Percentiles rank a stretch among this genome's conserved stretches.
These are phyloP conservation scores for Solanum tarijense DNA, from an alignment of 257 asterid species.

Conservation along the genomic window DNA sequence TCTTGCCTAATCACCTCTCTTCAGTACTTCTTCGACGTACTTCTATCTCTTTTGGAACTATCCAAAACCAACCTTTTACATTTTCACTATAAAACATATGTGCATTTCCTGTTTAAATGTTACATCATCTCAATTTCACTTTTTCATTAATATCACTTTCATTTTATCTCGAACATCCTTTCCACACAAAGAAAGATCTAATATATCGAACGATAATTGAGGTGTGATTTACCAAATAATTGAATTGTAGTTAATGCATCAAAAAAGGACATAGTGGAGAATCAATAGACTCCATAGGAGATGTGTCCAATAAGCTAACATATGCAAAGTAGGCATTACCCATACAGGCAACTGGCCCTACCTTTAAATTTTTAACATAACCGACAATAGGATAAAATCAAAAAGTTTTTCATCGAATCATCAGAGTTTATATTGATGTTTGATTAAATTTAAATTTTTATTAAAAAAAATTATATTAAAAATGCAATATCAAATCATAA, in stretches of 20 bases:
- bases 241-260: not conserved
- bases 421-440: not conserved
- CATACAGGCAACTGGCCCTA: not conserved
- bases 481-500: not conserved
- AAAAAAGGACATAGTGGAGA: not conserved
- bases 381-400: not conserved
- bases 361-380: not conserved
- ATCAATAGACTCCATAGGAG: not conserved
- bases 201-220: not conserved
- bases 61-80: not conserved
- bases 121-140: not conserved
- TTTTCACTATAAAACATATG: not conserved
- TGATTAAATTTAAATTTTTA: not conserved
- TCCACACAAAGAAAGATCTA: not conserved
- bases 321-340: not conserved
- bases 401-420: not conserved
- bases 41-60: not conserved
- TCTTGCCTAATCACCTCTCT: not conserved
- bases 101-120: not conserved
- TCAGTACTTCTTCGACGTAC: accelerated
- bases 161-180: not conserved
- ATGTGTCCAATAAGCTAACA: not conserved
- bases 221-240: not conserved
- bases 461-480: not conserved
- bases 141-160: not conserved